Base-by-base conservation (phyloP, 495 filamentous ascomycete species). In the Pseudevernia furfuracea region DNA sequence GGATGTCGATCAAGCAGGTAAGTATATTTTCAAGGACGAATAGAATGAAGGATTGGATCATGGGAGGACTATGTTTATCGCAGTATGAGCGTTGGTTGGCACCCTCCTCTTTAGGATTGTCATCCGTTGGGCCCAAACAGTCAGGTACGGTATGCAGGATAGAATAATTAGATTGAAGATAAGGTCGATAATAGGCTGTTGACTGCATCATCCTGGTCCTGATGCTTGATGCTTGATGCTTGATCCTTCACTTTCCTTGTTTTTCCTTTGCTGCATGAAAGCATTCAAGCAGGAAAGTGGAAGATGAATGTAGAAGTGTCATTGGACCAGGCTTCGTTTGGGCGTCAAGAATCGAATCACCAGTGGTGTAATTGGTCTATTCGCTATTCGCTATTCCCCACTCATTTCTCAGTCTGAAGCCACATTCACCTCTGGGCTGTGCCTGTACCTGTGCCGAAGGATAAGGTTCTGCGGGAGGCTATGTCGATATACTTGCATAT, bases 71-170 rank as follows among this genome's bases (percentile, higher is more conserved):
- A 25, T 63, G 25, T 43, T 43, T 43, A 14, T 17, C 53, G 32
- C 10, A 28, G 6, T 19, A 62, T 49, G 36, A n/a, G 19, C 41
- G 21, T 8, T 55, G 10, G 61, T 62, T 62, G 49, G 48, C 48
- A 63, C 38, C 61, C 55, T 63, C 52, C 61, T 58, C 19, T 55
- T 63, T 44, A 19, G 53, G 61, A 32, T 37, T 15, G 6, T 38
- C 25, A 37, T 32, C 61, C 52, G 53, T 39, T 63, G 19, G 39
- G 43, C 43, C 37, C 30, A 32, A 62, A 55, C 5, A 59, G 5
- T 23, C 30, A 63, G 61, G 52, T 63, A 63, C 39, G 39, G 28
- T 5, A 43, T 17, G 43, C n/a, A 41, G 30, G 23, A 63, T 21
- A 46, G 25, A 30, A 52, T 6, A 37, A 58, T 43, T 15, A 23